Base-by-base conservation (phyloP, 257 asterid species). In the Solanum tacnaense region DNA sequence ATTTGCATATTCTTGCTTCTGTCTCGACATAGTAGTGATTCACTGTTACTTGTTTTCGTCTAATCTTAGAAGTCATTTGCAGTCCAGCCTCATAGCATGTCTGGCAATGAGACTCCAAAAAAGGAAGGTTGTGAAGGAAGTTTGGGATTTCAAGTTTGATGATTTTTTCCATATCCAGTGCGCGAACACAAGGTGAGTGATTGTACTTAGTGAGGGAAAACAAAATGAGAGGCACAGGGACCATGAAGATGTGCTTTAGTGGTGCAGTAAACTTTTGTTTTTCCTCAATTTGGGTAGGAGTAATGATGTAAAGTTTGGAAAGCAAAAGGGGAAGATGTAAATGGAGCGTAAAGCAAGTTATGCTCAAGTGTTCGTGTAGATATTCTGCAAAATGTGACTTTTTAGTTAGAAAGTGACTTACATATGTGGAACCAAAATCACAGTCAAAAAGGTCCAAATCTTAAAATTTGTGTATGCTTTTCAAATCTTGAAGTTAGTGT, bases 321-420 rank as follows among this genome's bases (percentile, higher is more conserved):
- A 90, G 88, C 75, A 75, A 87, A 90, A 90, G 87, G 74, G 81
- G 86, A 23, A 88, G 84, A 89, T 86, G 86, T 52, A 87, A 32
- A 70, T 84, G 41, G 85, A 84, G 90, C 81, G 41, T 86, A 90
- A 90, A 90, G 89, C 46, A 49, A 73, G 71, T 71, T 38, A 38
- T 35, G 84, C 88, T 86, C 49, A 38, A 86, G 85, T 65, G 87
- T 84, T 86, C 83, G 90, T 88, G 87, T 81, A 86, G 87, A 88
- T 90, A 84, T 86, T 86, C 84, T 31, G 86, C 88, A 88, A 88
- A 88, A 90, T 39, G 35, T 68, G 85, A 72, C 84, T 78, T 86
- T 90, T 84, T 68, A 79, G 31, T 83, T 65, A 65, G 78, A 86
- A 86, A 73, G 84, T 86, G 86, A 56, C 81, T 82, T 88, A 39